These are phyloP conservation scores for Erodium maritimum DNA, from an alignment of 345 rosid species.

Conservation along the genomic window DNA sequence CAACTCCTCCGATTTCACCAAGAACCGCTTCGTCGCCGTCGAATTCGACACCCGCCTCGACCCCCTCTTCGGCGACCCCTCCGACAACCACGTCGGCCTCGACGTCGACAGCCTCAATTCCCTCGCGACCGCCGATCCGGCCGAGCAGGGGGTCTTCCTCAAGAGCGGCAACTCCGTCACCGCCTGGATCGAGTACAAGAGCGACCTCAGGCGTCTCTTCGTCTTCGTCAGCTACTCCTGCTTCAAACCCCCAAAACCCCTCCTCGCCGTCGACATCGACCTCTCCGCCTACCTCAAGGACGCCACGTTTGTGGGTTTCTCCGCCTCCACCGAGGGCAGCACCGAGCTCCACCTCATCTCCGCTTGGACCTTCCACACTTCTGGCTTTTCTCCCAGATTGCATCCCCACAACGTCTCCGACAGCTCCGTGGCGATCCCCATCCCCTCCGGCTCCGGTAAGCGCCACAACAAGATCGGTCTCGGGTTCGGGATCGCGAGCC, in stretches of 20 bases:
- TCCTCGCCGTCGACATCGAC: slow-evolving; percentile 44
- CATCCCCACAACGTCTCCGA: slow-evolving; percentile 71
- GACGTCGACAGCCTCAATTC: slow-evolving; percentile 68
- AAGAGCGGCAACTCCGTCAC: slow-evolving; percentile 67
- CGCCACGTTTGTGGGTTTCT: slow-evolving; percentile 63
- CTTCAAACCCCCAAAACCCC: slow-evolving; percentile 49
- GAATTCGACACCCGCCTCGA: slow-evolving; percentile 78
- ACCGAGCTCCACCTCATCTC: slow-evolving; percentile 71
- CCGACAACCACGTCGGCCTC: slow-evolving; percentile 60
- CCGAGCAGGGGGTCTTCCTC: slow-evolving; percentile 38
- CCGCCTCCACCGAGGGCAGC: slow-evolving; percentile 92
- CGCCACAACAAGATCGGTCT: slow-evolving; percentile 43
- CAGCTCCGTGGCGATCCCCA: slow-evolving; percentile 34
- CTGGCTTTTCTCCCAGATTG: slow-evolving; percentile 45
- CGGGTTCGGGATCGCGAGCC: slow-evolving; percentile 69
- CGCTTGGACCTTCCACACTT: slow-evolving; percentile 69
- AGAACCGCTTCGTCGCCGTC: slow-evolving; percentile 68
- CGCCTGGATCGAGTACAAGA: slow-evolving; percentile 86
- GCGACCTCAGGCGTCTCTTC: slow-evolving; percentile 37
- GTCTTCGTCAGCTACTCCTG: slow-evolving; percentile 57
- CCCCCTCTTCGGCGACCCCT: slow-evolving; percentile 50
- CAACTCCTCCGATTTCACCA: slow-evolving; percentile 56
- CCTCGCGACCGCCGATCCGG: slow-evolving; percentile 49
- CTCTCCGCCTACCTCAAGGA: slow-evolving; percentile 50
- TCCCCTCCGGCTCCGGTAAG: slow-evolving; percentile 23